A percentile compares a stretch with the other conserved stretches of the same genome.
phyloP scores from a whole-genome alignment of 2,329 filamentous ascomycete genomes.

The Penicillium sp. region DNA sequence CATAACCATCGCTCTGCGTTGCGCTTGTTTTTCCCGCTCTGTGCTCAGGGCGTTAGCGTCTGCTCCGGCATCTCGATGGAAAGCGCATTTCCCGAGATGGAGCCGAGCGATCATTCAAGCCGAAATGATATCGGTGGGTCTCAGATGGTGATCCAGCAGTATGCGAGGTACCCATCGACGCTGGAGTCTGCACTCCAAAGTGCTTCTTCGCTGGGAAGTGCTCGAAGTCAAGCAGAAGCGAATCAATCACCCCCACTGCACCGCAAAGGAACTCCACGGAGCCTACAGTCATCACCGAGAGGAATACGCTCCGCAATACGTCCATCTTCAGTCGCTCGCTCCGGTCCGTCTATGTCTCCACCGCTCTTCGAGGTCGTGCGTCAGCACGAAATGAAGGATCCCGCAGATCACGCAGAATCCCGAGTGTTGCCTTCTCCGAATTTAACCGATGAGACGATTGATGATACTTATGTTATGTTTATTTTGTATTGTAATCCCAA shows the following conservation, averaged over 20 bases:
- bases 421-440: conserved; percentile 61
- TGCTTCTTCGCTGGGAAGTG: conserved; percentile 36
- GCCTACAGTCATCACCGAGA: conserved; percentile 38
- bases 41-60: conserved; percentile 3
- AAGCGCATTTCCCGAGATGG: conserved; percentile 29
- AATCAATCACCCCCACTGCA: conserved; percentile 37
- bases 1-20: conserved; percentile 9
- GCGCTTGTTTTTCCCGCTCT: conserved; percentile 1
- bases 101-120: conserved; percentile 22
- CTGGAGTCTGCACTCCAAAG: conserved; percentile 36
- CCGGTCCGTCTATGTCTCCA: conserved; percentile 41
- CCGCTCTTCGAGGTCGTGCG: conserved; percentile 33
- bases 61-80: conserved; percentile 26
- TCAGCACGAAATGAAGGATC: conserved; percentile 28
- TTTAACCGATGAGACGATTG: conserved; percentile 66
- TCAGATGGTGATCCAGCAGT: conserved; percentile 37
- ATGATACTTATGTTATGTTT: conserved; percentile 77
- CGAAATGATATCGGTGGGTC: conserved; percentile 23
- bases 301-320: conserved; percentile 29
- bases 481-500: conserved; percentile 88
- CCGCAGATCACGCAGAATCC: conserved; percentile 42
- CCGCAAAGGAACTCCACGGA: conserved; percentile 38
- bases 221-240: conserved; percentile 30
- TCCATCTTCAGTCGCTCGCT: conserved; percentile 25
- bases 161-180: conserved; percentile 35